phyloP scores from a whole-genome alignment of 495 filamentous ascomycete species.

The Sabuloglossum arenarium region DNA sequence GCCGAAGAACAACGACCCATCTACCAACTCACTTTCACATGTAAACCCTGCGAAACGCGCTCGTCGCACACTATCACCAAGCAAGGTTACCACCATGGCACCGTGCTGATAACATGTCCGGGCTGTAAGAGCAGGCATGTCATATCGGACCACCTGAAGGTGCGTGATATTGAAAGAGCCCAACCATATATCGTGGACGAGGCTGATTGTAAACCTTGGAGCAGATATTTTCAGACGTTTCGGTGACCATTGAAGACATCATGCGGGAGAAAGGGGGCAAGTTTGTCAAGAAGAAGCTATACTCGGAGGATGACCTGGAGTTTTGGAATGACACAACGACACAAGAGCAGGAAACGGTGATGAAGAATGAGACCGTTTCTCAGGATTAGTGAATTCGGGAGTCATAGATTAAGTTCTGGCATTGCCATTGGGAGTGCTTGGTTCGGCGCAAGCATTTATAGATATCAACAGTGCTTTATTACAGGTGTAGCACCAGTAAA shows the following conservation, averaged over 20 bases:
- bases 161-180: conserved; percentile 6
- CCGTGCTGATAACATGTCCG: conserved; percentile 73
- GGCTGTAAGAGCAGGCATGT: conserved; percentile 67
- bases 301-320: conserved; percentile 26
- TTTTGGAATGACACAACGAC: conserved; percentile 22
- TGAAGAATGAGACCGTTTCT: too few species aligned
- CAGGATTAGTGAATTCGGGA: too few species aligned
- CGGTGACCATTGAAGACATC: conserved; percentile 50
- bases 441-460: neutral
- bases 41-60: conserved; percentile 57
- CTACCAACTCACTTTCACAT: conserved; percentile 82
- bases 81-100: conserved; percentile 81
- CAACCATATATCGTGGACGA: neutral
- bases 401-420: too few species aligned
- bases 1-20: neutral
- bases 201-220: neutral
- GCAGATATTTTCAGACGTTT: conserved; percentile 45
- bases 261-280: conserved; percentile 43
- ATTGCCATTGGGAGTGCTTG: neutral
- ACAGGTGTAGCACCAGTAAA: too few species aligned
- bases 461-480: neutral
- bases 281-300: conserved; percentile 30
- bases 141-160: conserved; percentile 71
- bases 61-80: conserved; percentile 66
- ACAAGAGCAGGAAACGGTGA: neutral